phyloP scores from a whole-genome alignment of 495 filamentous ascomycete species.

The Paragyromitra xinjiangensis region DNA sequence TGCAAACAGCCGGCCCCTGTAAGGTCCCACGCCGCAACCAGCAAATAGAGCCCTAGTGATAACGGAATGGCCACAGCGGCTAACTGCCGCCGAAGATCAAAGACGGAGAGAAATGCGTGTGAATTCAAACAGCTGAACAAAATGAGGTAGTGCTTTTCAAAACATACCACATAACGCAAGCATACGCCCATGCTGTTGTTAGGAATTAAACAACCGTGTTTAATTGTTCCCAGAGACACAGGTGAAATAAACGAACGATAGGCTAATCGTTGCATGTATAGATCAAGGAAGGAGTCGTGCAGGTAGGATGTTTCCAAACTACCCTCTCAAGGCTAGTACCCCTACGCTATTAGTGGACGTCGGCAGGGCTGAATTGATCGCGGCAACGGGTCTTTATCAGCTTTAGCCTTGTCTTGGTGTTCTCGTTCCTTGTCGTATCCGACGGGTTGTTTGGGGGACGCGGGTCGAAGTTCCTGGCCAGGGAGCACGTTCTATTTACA shows the following conservation, averaged over 20 bases:
- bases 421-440: constrained; percentile 32
- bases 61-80: constrained; percentile 45
- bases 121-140: constrained; percentile 4
- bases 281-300: constrained; percentile 24
- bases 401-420: constrained; percentile 51
- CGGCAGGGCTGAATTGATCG: constrained; percentile 51
- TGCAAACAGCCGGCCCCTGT: constrained; percentile 53
- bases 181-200: constrained; percentile 4
- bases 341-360: constrained; percentile 14
- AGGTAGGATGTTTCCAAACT: constrained; percentile 26
- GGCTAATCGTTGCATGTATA: constrained; percentile 26
- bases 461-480: constrained; percentile 23
- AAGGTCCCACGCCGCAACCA: constrained; percentile 47
- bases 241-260: constrained; percentile 36
- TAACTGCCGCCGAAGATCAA: constrained; percentile 34
- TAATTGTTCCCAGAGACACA: constrained; percentile 1
- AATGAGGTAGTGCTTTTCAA: background rate
- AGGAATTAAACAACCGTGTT: constrained; percentile 9
- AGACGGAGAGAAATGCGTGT: constrained; percentile 32
- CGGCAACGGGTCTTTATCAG: constrained; percentile 50
- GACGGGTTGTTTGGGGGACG: constrained; percentile 27
- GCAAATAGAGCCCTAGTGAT: constrained; percentile 40
- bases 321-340: background rate
- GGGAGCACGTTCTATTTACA: constrained; percentile 53
- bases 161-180: constrained; percentile 17